These are phyloP conservation scores for Neurospora intermedia DNA, from an alignment of 495 filamentous ascomycete species.

Conservation along the genomic window DNA sequence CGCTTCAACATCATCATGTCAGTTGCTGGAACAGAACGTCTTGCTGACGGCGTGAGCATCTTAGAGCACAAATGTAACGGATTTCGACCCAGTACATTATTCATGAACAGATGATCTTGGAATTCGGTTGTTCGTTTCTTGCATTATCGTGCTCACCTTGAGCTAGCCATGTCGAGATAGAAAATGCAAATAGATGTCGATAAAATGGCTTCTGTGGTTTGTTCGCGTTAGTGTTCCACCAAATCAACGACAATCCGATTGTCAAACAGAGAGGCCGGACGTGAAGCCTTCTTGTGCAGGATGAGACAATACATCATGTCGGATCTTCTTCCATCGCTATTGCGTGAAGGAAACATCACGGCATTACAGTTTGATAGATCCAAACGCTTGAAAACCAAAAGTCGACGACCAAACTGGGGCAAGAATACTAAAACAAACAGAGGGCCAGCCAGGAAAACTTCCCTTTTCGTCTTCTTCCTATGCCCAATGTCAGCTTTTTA, in stretches of 20 bases:
- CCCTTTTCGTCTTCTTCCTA: not conserved
- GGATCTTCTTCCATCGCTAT: not conserved
- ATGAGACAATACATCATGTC: not conserved
- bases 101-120: not conserved
- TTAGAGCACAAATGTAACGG: not conserved
- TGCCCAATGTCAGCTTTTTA: not conserved
- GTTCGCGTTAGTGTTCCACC: not conserved
- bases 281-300: not conserved
- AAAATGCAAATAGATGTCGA: not conserved
- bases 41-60: not conserved
- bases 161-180: not conserved
- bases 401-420: not conserved
- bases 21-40: not conserved
- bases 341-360: not conserved
- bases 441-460: not conserved
- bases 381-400: not conserved
- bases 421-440: not conserved
- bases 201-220: not conserved
- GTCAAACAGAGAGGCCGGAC: not conserved
- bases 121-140: not conserved
- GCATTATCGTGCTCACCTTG: not conserved
- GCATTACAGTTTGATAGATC: not conserved
- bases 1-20: not conserved
- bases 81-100: not conserved
- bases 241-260: not conserved